These are phyloP conservation scores for Aspergillus sp. DNA, from an alignment of 2,329 filamentous ascomycete genomes.

Conservation along the genomic window DNA sequence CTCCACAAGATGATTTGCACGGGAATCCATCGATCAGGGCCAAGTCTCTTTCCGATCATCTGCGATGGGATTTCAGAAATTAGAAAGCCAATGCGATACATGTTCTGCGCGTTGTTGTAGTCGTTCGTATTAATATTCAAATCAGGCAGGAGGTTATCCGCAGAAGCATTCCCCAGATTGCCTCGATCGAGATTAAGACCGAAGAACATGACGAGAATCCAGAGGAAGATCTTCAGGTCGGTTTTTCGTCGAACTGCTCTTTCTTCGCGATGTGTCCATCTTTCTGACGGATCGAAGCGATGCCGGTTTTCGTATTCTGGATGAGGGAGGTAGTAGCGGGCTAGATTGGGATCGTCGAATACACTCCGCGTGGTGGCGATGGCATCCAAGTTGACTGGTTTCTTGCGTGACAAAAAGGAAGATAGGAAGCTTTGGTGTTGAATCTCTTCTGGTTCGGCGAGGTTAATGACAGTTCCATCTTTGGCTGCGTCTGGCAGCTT, in stretches of 20 bases:
- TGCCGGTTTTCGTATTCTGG: background rate
- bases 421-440: no score
- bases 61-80: constrained; percentile 54
- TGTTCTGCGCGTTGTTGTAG: constrained; percentile 50
- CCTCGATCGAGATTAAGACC: constrained; percentile 56
- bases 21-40: constrained; percentile 53
- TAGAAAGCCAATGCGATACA: constrained; percentile 52
- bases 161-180: constrained; percentile 53
- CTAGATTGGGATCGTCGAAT: constrained; percentile 40
- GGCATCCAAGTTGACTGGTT: no score
- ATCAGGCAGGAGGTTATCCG: constrained; percentile 50
- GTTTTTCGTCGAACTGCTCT: background rate
- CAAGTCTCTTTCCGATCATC: constrained; percentile 51
- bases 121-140: background rate
- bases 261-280: background rate
- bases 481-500: no score
- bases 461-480: no score
- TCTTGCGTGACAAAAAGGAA: no score
- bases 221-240: background rate
- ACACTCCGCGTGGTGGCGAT: constrained; percentile 16
- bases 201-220: constrained; percentile 52
- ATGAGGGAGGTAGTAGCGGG: constrained; percentile 22
- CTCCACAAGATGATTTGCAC: constrained; percentile 51
- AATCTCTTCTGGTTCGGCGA: no score
- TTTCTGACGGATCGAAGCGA: background rate